Evolutionary conservation across 2,329 filamentous ascomycete genomes (phyloP).

Genomic region (Aspergillus felis): DNA sequence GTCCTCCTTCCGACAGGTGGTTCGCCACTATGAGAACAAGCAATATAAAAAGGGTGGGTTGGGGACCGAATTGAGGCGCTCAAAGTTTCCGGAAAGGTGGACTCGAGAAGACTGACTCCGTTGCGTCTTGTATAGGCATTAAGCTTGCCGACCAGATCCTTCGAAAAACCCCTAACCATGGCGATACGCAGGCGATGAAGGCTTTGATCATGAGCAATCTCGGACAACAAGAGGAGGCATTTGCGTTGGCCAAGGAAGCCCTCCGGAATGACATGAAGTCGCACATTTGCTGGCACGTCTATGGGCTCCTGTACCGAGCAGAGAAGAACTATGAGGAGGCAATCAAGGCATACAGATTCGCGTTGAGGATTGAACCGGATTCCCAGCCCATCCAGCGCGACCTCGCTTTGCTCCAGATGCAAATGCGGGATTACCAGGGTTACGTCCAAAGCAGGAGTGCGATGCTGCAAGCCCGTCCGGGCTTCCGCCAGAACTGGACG

Average conservation of each 20-base stretch:
- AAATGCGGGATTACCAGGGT: constrained; percentile 93
- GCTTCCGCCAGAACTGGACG: constrained; percentile 90
- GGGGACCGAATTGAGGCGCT: constrained; percentile 1
- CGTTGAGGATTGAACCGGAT: constrained; percentile 87
- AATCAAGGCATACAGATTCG: constrained; percentile 98
- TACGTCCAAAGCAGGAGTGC: constrained; percentile 84
- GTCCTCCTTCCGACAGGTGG: constrained; percentile 88
- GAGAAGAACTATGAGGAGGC: constrained; percentile 98
- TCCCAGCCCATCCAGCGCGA: constrained; percentile 92
- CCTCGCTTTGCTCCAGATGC: constrained; percentile 85
- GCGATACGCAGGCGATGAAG: constrained; percentile 98
- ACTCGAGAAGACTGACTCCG: constrained; percentile 16
- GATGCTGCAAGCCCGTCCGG: constrained; percentile 82
- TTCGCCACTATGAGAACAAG: constrained; percentile 96
- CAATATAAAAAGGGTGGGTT: constrained; percentile 80
- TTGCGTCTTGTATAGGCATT: constrained; percentile 56
- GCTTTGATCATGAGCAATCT: constrained; percentile 91
- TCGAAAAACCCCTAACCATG: constrained; percentile 91
- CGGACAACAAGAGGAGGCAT: constrained; percentile 90
- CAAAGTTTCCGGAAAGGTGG: constrained; percentile 2
- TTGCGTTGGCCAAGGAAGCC: constrained; percentile 85
- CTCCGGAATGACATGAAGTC: constrained; percentile 97
- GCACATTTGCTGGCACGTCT: constrained; percentile 99
- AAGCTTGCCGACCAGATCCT: constrained; percentile 97
- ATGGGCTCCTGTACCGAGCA: constrained; percentile 86